phyloP scores from a whole-genome alignment of 75 land plant genomes.

The Pinus tabuliformis region DNA sequence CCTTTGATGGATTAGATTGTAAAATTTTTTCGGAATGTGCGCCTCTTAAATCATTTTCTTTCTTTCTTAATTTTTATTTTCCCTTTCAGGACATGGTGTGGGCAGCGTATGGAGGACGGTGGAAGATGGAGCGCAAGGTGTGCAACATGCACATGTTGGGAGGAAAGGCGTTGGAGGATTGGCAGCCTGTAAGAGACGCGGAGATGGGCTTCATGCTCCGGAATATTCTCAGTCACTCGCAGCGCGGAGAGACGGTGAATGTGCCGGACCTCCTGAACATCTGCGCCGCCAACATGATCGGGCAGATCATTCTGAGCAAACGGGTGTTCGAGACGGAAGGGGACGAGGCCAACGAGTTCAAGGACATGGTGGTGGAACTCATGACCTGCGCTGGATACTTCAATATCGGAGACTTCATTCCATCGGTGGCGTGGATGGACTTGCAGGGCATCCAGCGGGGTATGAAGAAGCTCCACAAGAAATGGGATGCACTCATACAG shows the following conservation, averaged over 20 bases:
- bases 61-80: too few species aligned
- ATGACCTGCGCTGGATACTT: constrained; percentile 8
- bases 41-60: too few species aligned
- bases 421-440: constrained; percentile 11
- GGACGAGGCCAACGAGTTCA: constrained; percentile 18
- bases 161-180: not conserved
- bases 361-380: constrained; percentile 12
- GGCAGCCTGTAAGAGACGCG: not conserved
- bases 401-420: constrained; percentile 11
- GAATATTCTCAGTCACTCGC: not conserved
- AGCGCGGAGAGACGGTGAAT: not conserved
- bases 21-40: too few species aligned
- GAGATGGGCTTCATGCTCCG: not conserved
- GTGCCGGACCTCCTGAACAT: not conserved
- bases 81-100: not conserved
- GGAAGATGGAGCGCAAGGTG: not conserved
- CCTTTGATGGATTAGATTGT: too few species aligned
- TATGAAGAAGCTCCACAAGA: constrained; percentile 7
- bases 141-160: not conserved
- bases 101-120: not conserved
- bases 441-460: not conserved
- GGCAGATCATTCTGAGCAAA: not conserved
- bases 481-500: not conserved
- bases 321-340: not conserved
- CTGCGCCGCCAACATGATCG: not conserved